These are phyloP conservation scores for Leishmania gerbilli DNA, from an alignment of 208 protist species.

Conservation along the genomic window DNA sequence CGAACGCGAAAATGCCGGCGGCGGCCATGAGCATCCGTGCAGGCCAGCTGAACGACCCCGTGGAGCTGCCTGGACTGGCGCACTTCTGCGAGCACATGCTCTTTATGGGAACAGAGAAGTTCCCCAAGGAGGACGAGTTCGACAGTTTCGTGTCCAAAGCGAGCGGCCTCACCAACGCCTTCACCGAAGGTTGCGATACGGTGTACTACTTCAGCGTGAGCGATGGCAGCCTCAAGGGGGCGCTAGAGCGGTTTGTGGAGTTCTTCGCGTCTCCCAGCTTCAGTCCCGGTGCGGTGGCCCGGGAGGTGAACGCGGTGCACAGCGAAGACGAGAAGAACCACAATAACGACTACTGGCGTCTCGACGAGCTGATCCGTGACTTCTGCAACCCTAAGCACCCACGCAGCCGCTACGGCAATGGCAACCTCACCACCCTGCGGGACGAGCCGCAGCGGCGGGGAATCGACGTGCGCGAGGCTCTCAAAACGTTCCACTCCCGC, in stretches of 20 bases:
- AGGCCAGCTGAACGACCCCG: constrained; percentile 72
- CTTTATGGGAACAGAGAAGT: constrained; percentile 94
- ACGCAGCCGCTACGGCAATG: constrained; percentile 83
- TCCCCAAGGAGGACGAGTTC: constrained; percentile 91
- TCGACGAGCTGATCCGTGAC: constrained; percentile 67
- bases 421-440: constrained; percentile 85
- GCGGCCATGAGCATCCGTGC: constrained; percentile 82
- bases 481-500: constrained; percentile 68
- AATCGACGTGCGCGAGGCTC: constrained; percentile 61
- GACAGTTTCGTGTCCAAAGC: constrained; percentile 69
- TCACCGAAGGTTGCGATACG: constrained; percentile 74
- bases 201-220: constrained; percentile 91
- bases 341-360: constrained; percentile 79
- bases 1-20: constrained; percentile 47
- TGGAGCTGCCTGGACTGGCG: constrained; percentile 72
- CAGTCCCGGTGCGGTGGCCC: constrained; percentile 60
- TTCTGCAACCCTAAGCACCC: constrained; percentile 70
- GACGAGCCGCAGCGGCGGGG: constrained; percentile 47
- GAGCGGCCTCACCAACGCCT: constrained; percentile 87
- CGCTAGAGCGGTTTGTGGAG: constrained; percentile 92
- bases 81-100: constrained; percentile 96
- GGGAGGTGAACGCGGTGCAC: constrained; percentile 94
- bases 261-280: constrained; percentile 95
- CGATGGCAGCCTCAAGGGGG: constrained; percentile 66
- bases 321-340: constrained; percentile 94